Evolutionary conservation across 345 rosid species (phyloP).

Genomic region (Euphorbia peplus): DNA sequence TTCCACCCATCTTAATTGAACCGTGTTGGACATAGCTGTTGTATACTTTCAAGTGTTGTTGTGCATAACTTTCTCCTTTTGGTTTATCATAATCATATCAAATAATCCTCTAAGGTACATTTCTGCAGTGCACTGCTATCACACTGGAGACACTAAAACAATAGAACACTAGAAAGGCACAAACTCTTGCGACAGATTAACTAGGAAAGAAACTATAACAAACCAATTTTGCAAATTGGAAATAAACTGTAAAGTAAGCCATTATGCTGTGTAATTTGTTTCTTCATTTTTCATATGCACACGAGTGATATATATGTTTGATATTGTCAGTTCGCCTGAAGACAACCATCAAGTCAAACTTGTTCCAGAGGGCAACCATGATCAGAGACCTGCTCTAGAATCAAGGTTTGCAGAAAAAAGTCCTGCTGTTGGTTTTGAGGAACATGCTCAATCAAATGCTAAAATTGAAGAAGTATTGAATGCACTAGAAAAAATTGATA

Average conservation of each 20-base stretch:
- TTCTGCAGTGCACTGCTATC: background rate
- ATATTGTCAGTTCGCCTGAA: conserved; percentile 67
- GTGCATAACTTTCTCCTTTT: background rate
- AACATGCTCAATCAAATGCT: conserved; percentile 36
- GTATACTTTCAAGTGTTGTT: background rate
- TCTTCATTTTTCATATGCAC: background rate
- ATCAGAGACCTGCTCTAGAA: conserved; percentile 45
- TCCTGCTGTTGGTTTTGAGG: conserved; percentile 31
- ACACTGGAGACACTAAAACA: no score
- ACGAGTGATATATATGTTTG: background rate
- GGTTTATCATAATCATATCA: background rate
- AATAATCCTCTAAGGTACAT: background rate
- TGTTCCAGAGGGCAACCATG: conserved; percentile 43
- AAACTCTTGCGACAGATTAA: no score
- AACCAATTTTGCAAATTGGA: no score
- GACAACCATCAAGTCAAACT: conserved; percentile 41
- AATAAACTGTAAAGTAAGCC: no score
- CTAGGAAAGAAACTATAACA: no score
- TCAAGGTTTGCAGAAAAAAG: conserved; percentile 37
- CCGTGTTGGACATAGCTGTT: background rate
- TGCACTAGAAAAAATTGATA: conserved; percentile 41
- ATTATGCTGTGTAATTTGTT: no score
- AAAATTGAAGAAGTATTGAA: conserved; percentile 40
- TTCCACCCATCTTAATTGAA: background rate
- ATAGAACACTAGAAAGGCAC: no score